These are phyloP conservation scores for Mucor racemosus DNA, from an alignment of 371 early-diverging fungal species.

Conservation along the genomic window DNA sequence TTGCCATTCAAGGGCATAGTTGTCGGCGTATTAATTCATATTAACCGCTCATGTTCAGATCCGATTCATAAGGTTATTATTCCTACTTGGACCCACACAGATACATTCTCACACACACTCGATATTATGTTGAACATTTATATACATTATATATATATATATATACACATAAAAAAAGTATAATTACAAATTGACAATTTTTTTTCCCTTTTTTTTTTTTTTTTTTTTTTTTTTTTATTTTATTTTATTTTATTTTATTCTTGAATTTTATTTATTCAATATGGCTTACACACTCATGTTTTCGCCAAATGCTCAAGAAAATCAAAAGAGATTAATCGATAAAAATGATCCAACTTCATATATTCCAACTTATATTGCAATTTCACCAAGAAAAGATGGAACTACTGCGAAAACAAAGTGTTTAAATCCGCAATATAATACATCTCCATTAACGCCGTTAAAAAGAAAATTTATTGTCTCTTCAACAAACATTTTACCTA, in stretches of 20 bases:
- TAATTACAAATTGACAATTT: background rate
- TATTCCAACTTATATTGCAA: conserved; percentile 27
- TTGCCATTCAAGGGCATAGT: background rate
- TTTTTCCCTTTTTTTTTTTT: background rate
- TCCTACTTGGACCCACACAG: background rate
- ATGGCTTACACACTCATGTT: background rate
- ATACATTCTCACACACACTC: conserved; percentile 1
- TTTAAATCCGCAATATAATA: conserved; percentile 17
- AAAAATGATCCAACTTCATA: background rate
- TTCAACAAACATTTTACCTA: conserved; percentile 27
- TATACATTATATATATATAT: background rate
- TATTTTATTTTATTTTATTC: background rate
- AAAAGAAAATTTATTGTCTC: conserved; percentile 26
- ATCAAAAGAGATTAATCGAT: background rate
- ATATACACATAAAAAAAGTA: too few relatives aligned
- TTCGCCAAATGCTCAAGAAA: background rate
- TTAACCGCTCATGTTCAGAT: background rate
- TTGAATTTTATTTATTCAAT: background rate
- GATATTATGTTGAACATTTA: background rate
- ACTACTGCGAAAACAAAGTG: conserved; percentile 29
- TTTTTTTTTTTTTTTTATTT: background rate
- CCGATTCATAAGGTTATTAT: background rate
- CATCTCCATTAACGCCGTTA: conserved; percentile 13
- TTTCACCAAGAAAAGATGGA: conserved; percentile 33
- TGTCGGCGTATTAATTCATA: background rate